A percentile compares a stretch with the other conserved stretches of the same genome.
These are phyloP conservation scores for Sordariomycetes sp. DNA, from an alignment of 2,329 filamentous ascomycete species.

Conservation along the genomic window DNA sequence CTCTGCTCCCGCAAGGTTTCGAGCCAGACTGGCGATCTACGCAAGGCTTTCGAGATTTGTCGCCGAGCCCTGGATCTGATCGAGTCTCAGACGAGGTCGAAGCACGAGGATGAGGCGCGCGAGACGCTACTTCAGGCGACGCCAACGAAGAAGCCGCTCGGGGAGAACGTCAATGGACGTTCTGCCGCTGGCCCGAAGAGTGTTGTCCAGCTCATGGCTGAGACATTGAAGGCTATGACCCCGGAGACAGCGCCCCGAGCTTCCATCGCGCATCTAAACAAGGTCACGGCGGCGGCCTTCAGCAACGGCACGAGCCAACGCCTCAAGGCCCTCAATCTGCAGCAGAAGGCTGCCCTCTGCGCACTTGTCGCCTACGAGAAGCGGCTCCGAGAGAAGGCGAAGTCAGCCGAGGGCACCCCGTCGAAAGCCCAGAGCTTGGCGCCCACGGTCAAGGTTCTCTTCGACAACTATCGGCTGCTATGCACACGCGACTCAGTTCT, in stretches of 20 bases:
- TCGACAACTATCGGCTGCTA: constrained; percentile 71
- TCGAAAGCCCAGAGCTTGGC: constrained; percentile 53
- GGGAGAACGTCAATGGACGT: constrained; percentile 69
- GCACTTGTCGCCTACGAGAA: constrained; percentile 81
- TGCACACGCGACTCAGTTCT: constrained; percentile 85
- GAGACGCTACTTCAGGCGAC: constrained; percentile 50
- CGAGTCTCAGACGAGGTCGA: constrained; percentile 72
- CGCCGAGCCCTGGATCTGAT: constrained; percentile 82
- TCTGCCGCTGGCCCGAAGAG: constrained; percentile 25
- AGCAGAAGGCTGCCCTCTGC: constrained; percentile 93
- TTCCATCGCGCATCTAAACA: constrained; percentile 83
- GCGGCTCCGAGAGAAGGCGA: constrained; percentile 46
- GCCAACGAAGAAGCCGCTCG: constrained; percentile 67
- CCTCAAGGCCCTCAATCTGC: constrained; percentile 80
- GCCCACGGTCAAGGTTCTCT: constrained; percentile 76
- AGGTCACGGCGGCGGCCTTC: constrained; percentile 82
- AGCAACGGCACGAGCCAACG: constrained; percentile 81
- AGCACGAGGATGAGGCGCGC: constrained; percentile 54
- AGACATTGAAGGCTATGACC: constrained; percentile 55
- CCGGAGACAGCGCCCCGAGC: constrained; percentile 77
- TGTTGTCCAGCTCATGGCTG: constrained; percentile 36
- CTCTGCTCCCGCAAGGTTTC: constrained; percentile 92
- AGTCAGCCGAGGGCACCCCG: constrained; percentile 40
- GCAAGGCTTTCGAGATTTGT: constrained; percentile 92
- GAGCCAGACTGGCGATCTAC: constrained; percentile 85